Evolutionary conservation across 1,284 basidiomycete species (phyloP).

Genomic region (Stygiomarasmius scandens): DNA sequence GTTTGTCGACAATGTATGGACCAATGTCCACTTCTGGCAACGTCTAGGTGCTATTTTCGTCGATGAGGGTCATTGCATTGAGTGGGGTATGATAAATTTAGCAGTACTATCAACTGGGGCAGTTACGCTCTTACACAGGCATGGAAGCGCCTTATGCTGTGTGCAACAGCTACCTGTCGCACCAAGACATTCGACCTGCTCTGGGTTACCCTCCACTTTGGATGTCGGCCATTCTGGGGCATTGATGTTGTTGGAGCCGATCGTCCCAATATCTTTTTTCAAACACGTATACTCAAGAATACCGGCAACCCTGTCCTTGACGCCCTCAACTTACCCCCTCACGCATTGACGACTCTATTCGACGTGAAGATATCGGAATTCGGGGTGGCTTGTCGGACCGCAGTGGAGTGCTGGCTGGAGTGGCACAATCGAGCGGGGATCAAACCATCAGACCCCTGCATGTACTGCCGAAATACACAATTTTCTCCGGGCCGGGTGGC

Average conservation of each 20-base stretch:
- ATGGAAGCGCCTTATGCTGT: not conserved
- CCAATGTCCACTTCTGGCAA: not conserved
- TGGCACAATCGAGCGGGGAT: no score
- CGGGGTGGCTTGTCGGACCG: not conserved
- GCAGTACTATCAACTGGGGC: not conserved
- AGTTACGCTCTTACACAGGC: not conserved
- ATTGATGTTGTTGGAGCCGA: slow-evolving; percentile 6
- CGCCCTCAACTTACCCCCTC: slow-evolving; percentile 3
- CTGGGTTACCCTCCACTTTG: not conserved
- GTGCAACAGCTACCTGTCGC: slow-evolving; percentile 1
- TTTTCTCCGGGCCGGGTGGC: no score
- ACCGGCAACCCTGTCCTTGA: slow-evolving; percentile 1
- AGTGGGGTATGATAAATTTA: slow-evolving; percentile 1
- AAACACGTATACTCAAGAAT: not conserved
- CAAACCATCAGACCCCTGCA: no score
- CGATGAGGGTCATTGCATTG: not conserved
- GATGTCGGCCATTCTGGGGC: slow-evolving; percentile 3
- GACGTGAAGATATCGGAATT: slow-evolving; percentile 1
- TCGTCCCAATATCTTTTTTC: slow-evolving; percentile 1
- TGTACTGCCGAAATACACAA: no score
- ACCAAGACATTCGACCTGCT: not conserved
- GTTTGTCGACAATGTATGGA: not conserved
- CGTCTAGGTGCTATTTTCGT: not conserved
- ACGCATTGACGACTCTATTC: not conserved
- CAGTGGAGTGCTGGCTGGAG: no score